These are phyloP conservation scores for Sanghuangporus baumii DNA, from an alignment of 1,284 basidiomycete species.

Conservation along the genomic window DNA sequence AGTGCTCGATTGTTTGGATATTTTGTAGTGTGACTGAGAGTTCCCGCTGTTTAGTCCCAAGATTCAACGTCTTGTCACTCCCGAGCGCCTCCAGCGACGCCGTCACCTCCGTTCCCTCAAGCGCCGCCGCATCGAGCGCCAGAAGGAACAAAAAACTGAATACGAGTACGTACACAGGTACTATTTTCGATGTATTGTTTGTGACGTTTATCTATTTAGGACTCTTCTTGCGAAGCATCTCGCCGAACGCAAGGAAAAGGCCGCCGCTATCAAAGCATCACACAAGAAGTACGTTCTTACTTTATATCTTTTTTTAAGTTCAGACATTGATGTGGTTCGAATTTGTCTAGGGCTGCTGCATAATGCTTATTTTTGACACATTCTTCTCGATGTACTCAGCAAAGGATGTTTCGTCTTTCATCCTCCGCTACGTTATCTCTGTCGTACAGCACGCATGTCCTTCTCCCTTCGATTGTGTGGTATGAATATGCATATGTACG, in stretches of 20 bases:
- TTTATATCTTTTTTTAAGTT: not conserved
- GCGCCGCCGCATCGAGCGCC: constrained; percentile 82
- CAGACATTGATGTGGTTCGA: not conserved
- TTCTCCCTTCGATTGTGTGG: constrained; percentile 9
- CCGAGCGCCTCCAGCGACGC: constrained; percentile 93
- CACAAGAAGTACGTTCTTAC: constrained; percentile 16
- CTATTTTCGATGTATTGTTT: constrained; percentile 24
- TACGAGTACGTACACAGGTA: constrained; percentile 53
- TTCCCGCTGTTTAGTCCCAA: constrained; percentile 51
- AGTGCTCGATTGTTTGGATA: constrained; percentile 32
- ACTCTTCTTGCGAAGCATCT: constrained; percentile 10
- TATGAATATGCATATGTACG: constrained; percentile 8
- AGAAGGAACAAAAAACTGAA: constrained; percentile 94
- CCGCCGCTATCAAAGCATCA: constrained; percentile 15
- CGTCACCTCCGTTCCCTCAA: constrained; percentile 90
- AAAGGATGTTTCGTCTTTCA: not conserved
- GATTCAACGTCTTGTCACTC: constrained; percentile 91
- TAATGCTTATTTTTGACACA: not conserved
- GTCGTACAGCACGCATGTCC: constrained; percentile 7
- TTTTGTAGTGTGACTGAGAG: not conserved
- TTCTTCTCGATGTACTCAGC: not conserved
- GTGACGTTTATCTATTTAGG: not conserved
- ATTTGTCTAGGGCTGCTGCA: constrained; percentile 9
- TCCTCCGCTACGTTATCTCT: not conserved
- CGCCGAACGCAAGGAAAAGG: constrained; percentile 18